phyloP scores from a whole-genome alignment of 306 rosid genomes.

The Cicer cuneatum region DNA sequence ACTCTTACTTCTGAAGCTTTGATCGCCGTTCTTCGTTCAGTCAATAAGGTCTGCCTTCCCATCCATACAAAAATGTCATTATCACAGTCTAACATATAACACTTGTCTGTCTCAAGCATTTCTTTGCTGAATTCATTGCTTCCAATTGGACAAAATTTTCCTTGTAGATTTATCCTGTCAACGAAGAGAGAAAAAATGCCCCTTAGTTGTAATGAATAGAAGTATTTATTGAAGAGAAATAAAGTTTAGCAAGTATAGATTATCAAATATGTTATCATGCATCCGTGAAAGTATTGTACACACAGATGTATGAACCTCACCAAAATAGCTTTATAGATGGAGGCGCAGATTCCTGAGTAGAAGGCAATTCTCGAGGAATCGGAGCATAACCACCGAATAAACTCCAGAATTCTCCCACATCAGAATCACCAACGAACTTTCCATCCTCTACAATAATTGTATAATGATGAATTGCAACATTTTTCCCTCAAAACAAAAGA shows the following conservation, averaged over 20 bases:
- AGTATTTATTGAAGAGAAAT: conserved; percentile 34
- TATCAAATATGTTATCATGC: conserved; percentile 22
- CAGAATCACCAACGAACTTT: conserved; percentile 91
- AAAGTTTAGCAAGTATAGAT: conserved; percentile 30
- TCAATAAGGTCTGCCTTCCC: conserved; percentile 79
- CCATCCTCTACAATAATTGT: conserved; percentile 85
- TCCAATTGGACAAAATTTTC: conserved; percentile 68
- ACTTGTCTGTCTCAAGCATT: conserved; percentile 84
- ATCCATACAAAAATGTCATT: conserved; percentile 87
- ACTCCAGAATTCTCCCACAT: conserved; percentile 97
- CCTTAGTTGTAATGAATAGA: conserved; percentile 31
- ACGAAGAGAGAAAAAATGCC: conserved; percentile 43
- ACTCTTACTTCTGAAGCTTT: conserved; percentile 79
- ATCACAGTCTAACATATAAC: conserved; percentile 90
- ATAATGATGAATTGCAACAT: conserved; percentile 39
- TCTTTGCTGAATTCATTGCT: conserved; percentile 59
- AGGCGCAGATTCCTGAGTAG: conserved; percentile 55
- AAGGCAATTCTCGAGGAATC: conserved; percentile 76
- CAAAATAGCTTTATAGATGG: conserved; percentile 63
- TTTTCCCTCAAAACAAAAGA: conserved; percentile 22
- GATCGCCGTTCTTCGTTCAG: conserved; percentile 84
- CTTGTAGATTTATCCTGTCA: conserved; percentile 79
- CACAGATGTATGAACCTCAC: conserved; percentile 53
- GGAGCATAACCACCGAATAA: conserved; percentile 98
- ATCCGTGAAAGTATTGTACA: conserved; percentile 23